These are phyloP conservation scores for Metschnikowia orientalis DNA, from an alignment of 805 yeast species.

Conservation along the genomic window DNA sequence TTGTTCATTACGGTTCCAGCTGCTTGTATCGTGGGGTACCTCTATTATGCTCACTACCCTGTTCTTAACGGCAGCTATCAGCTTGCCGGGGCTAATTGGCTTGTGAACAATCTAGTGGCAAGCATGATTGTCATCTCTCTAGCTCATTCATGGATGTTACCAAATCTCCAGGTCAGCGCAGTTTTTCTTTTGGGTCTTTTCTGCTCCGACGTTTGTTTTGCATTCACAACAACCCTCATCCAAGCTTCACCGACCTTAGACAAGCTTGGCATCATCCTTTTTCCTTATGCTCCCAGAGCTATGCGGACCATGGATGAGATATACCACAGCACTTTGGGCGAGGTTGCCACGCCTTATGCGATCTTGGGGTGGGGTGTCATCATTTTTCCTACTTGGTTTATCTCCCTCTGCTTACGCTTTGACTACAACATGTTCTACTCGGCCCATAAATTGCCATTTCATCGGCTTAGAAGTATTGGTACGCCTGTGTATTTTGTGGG, in stretches of 20 bases:
- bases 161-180: slow-evolving; percentile 44
- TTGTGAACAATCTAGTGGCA: slow-evolving; percentile 42
- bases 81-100: slow-evolving; percentile 36
- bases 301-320: neutral
- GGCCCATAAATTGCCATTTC: slow-evolving; percentile 15
- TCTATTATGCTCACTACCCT: slow-evolving; percentile 18
- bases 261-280: slow-evolving; percentile 48
- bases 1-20: slow-evolving; percentile 16
- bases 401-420: slow-evolving; percentile 50
- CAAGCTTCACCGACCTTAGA: slow-evolving; percentile 54
- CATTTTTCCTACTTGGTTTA: slow-evolving; percentile 53
- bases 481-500: slow-evolving; percentile 44
- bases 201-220: slow-evolving; percentile 63
- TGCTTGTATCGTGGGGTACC: slow-evolving; percentile 9
- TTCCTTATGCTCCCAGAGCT: slow-evolving; percentile 31
- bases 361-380: slow-evolving; percentile 66
- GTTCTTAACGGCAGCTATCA: slow-evolving; percentile 8
- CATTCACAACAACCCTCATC: slow-evolving; percentile 57
- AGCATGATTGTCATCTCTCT: slow-evolving; percentile 42
- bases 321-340: neutral
- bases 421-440: slow-evolving; percentile 39
- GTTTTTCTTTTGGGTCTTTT: slow-evolving; percentile 48
- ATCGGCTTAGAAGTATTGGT: slow-evolving; percentile 31
- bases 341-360: slow-evolving; percentile 19
- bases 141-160: slow-evolving; percentile 34